Percentiles rank a stretch among this genome's conserved stretches.
Evolutionary conservation across 164 flowering plant species (phyloP).

Genomic region (Tetracentron sinense): DNA sequence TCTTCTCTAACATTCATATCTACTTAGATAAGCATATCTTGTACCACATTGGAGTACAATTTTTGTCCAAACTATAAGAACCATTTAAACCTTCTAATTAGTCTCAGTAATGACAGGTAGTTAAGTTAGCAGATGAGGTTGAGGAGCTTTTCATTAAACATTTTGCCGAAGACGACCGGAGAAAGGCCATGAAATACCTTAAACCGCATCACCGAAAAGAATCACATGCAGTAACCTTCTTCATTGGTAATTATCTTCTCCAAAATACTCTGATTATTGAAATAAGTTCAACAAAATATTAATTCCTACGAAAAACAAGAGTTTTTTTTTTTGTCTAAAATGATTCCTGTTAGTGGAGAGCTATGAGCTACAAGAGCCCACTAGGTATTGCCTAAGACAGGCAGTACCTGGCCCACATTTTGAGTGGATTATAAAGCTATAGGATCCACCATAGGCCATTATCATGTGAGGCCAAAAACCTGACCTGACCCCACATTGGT

Average conservation of each 20-base stretch:
- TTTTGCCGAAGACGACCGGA: slow-evolving; percentile 66
- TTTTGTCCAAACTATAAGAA: not conserved
- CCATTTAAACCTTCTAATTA: slow-evolving; percentile 15
- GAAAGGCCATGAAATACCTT: slow-evolving; percentile 88
- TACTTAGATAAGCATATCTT: slow-evolving; percentile 36
- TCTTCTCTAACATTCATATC: too few relatives aligned
- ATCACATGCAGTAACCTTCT: slow-evolving; percentile 85
- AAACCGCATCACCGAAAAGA: slow-evolving; percentile 75
- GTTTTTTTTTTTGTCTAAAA: too few relatives aligned
- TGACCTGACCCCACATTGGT: slow-evolving; percentile 13
- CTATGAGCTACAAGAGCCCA: slow-evolving; percentile 10
- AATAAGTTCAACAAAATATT: not conserved
- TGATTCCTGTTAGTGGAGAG: too few relatives aligned
- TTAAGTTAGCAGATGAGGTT: slow-evolving; percentile 76
- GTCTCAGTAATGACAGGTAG: slow-evolving; percentile 43
- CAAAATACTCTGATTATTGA: not conserved
- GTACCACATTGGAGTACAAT: not conserved
- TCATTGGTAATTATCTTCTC: slow-evolving; percentile 57
- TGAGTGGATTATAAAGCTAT: slow-evolving; percentile 23
- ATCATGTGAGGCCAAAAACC: slow-evolving; percentile 6
- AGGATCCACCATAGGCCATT: not conserved
- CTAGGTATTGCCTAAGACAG: slow-evolving; percentile 17
- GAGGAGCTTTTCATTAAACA: slow-evolving; percentile 77
- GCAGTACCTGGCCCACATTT: slow-evolving; percentile 20
- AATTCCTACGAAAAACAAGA: too few relatives aligned